Evolutionary conservation across 176 grass and related monocot species (phyloP), one percentile per base, ranked within the genome.

Genomic region (Sorghum bicolor): DNA sequence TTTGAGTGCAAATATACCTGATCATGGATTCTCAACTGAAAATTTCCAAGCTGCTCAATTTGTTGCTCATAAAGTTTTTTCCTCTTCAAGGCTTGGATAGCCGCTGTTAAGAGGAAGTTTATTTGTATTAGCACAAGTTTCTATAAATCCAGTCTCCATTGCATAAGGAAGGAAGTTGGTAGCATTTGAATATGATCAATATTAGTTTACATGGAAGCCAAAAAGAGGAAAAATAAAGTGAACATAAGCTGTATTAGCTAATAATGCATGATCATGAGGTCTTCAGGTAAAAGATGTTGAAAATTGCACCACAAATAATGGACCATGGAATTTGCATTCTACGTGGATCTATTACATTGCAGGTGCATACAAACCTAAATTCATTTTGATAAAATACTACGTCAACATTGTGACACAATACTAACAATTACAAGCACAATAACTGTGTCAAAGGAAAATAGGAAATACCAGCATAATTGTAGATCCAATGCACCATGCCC

Each of bases 21-120:
- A 92, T 94, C 93, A 75, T 92, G 93, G 28, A 94, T 92, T 78
- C 90, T 87, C 86, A 94, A 88, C 72, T 92, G 93, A 67, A 94
- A 94, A 80, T 94, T 94, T n/a, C 90, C 85, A 58, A 94, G 90
- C 64, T 90, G 90, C 64, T 94, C 93, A 70, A 94, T 91, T 88
- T 94, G 90, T 67, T 88, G 87, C 28, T 94, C 93, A 43, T 88
- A 94, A 83, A 94, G 88, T 39, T 91, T 94, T 79, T 94, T 94
- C 53, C 87, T 92, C 78, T 94, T 94, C 75, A 92, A 92, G 43
- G 90, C 88, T 66, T 90, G 85, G 77, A 92, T 94, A 79, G 90
- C 90, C 74, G 90, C 90, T 92, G 83, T 75, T 53, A 57, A 81
- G 77, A 47, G 63, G n/a, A 68, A 37, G 31, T 68, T 64, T 33